A percentile compares a stretch with the other conserved stretches of the same genome.
Evolutionary conservation across 1,284 basidiomycete genomes (phyloP).

Genomic region (Ustilago esculenta): DNA sequence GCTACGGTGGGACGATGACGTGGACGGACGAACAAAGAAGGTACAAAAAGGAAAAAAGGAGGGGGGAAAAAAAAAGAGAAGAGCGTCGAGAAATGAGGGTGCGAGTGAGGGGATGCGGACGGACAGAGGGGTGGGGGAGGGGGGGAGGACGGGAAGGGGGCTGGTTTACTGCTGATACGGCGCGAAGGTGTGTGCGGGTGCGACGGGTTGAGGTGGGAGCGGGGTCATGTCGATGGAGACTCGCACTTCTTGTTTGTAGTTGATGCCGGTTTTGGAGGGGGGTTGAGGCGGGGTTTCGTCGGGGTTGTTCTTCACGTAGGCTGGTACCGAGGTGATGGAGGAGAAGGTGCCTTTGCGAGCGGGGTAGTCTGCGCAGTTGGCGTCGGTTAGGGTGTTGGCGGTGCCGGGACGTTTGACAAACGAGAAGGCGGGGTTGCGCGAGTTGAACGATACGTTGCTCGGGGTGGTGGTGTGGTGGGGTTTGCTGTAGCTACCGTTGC

Average conservation of each 20-base stretch:
- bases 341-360: conserved; percentile 18
- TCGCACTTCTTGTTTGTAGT: conserved; percentile 10
- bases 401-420: conserved; percentile 40
- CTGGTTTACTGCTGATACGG: conserved; percentile 7
- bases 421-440: conserved; percentile 1
- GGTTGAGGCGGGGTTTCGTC: conserved; percentile 4
- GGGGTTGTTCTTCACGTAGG: conserved; percentile 11
- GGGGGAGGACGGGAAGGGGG: too few species aligned
- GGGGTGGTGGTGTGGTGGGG: not conserved
- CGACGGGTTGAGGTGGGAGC: not conserved
- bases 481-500: conserved; percentile 10
- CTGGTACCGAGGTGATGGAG: conserved; percentile 20
- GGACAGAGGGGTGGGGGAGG: too few species aligned
- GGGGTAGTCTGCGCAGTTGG: not conserved
- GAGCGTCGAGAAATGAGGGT: not conserved
- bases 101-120: too few species aligned
- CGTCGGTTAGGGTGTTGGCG: conserved; percentile 10
- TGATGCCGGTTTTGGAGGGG: conserved; percentile 8
- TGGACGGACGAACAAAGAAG: too few species aligned
- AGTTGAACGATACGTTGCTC: conserved; percentile 8
- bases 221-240: conserved; percentile 30
- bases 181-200: not conserved
- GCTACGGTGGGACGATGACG: too few species aligned
- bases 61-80: not conserved
- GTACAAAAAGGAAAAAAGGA: not conserved